Conservation (phyloP, 345 rosid species). For the Adansonia digitata region DNA sequence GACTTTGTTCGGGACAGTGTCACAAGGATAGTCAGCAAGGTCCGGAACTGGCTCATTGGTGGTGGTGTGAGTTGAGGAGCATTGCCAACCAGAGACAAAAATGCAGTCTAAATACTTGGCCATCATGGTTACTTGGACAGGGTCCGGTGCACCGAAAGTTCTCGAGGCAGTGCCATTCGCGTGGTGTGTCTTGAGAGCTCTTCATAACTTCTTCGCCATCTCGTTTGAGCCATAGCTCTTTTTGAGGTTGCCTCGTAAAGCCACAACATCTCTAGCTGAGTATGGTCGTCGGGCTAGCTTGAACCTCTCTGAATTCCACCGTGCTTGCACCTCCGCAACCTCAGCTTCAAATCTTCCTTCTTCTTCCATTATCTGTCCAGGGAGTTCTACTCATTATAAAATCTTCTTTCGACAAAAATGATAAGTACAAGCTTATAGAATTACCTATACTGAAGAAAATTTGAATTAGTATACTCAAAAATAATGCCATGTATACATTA, state of each 20-base stretch:
- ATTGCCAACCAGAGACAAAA: slow-evolving; percentile 98
- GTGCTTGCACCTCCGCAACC: slow-evolving; percentile 88
- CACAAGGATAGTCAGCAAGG: slow-evolving; percentile 94
- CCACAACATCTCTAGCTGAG: slow-evolving; percentile 79
- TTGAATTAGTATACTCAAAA: neutral
- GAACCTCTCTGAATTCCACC: slow-evolving; percentile 99
- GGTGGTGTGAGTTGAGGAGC: slow-evolving; percentile 92
- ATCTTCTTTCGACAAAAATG: no score
- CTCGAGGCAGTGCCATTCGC: slow-evolving; percentile 88
- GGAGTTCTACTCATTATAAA: neutral
- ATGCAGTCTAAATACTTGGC: slow-evolving; percentile 84
- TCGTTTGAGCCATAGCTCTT: slow-evolving; percentile 84
- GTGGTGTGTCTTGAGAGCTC: slow-evolving; percentile 83
- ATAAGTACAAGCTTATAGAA: neutral
- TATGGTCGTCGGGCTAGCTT: slow-evolving; percentile 76
- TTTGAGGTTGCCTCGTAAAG: slow-evolving; percentile 73
- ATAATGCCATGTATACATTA: neutral
- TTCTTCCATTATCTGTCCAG: slow-evolving; percentile 73
- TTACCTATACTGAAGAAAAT: neutral
- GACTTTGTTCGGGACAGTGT: slow-evolving; percentile 94
- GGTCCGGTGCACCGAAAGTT: slow-evolving; percentile 90
- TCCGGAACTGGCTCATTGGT: slow-evolving; percentile 97
- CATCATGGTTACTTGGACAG: slow-evolving; percentile 97
- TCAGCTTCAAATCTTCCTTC: slow-evolving; percentile 88
- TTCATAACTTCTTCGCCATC: slow-evolving; percentile 86